Evolutionary conservation across 768 basidiomycete genomes (phyloP), one percentile per base, ranked within the genome.

Genomic region (Tylopilus vinaceipallidus): DNA sequence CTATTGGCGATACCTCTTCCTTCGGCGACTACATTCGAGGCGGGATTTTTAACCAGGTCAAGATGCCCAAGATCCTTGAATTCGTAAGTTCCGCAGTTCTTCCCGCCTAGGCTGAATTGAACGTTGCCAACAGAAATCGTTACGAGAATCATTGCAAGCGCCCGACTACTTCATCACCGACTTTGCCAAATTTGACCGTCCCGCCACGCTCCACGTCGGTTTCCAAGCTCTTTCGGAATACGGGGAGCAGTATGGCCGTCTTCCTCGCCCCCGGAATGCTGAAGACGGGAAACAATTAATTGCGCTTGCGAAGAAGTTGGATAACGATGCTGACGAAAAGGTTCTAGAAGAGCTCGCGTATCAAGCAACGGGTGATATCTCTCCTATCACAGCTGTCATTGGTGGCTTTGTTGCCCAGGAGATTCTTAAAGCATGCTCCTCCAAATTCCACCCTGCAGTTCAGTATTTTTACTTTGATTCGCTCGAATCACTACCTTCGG

Each of bases 321-420:
- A 90, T 30, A 63, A 75, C 10, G 86, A 95, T 41, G 82, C 79
- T 12, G 80, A 97, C 57, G 89, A 95, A 63, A 89, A 90, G 61
- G 65, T 91, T 19, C 63, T 98, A 19, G 81, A 82, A 42, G 91
- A 97, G 67, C 74, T 99, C 9, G 74, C 95, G 2, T 98, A 84
- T 71, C 95, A 99, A 66, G 93, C 97, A 0, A 76, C 81, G 11
- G 97, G 97, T 3, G 91, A 97, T 61, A 63, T 99, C 30, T 79
- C 94, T 17, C 95, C 97, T 14, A 73, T 98, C 50, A 82, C 88
- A 49, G 95, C 97, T 16, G 93, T 98, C 43, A 80, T 98, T 52
- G 97, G 97, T 55, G 97, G 93, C 4, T 98, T 98, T 62, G 93
- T 98, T 46, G 97, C 95, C 8, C 97, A 99, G 69, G 97, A 99